phyloP scores from a whole-genome alignment of 192 early-diverging fungal species.

The Diversispora epigaea region DNA sequence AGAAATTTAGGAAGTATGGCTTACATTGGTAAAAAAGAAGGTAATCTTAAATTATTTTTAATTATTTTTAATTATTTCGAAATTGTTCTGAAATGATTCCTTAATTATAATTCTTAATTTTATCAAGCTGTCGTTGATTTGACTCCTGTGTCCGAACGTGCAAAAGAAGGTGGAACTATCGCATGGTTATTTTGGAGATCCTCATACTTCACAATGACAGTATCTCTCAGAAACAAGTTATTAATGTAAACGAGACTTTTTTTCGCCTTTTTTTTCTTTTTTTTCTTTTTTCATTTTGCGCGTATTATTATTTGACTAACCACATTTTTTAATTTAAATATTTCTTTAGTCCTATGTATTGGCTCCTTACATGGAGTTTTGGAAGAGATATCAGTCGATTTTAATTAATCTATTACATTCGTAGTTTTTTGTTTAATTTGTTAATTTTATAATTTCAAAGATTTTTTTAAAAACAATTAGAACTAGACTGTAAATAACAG shows the following conservation, averaged over 20 bases:
- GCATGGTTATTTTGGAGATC: conserved; percentile 74
- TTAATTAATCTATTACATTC: neutral
- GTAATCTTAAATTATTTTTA: neutral
- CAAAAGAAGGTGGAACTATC: conserved; percentile 49
- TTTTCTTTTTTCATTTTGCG: neutral
- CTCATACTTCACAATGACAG: conserved; percentile 69
- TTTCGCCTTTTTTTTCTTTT: too few relatives aligned
- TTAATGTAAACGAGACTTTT: conserved; percentile 44
- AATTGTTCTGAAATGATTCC: conserved; percentile 35
- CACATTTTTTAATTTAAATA: neutral
- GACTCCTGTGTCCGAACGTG: conserved; percentile 47
- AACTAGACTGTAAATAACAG: too few relatives aligned
- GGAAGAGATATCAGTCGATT: conserved; percentile 44
- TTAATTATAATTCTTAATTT: neutral
- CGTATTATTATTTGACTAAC: neutral
- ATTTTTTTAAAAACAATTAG: too few relatives aligned
- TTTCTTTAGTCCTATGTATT: conserved; percentile 54
- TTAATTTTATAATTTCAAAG: too few relatives aligned
- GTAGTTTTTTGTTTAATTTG: too few relatives aligned
- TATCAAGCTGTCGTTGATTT: conserved; percentile 61
- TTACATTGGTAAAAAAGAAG: conserved; percentile 56
- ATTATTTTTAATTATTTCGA: neutral
- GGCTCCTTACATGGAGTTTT: conserved; percentile 53
- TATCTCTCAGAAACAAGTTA: conserved; percentile 68
- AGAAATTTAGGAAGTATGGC: conserved; percentile 64